Evolutionary conservation across 306 rosid genomes (phyloP).

Genomic region (Vachellia collinsii): DNA sequence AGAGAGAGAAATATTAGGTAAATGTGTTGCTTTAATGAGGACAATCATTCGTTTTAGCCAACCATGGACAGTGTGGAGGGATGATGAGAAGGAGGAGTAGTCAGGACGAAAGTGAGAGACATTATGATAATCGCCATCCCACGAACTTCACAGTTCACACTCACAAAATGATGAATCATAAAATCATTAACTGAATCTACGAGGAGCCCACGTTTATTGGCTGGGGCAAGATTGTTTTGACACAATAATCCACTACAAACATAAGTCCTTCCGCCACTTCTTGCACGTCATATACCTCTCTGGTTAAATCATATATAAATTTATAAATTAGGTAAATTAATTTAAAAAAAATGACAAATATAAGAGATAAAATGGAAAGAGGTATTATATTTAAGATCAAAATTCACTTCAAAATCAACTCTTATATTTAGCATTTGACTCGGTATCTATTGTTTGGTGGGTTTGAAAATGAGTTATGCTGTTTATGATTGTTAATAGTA

Average conservation of each 20-base stretch:
- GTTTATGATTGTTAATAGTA: no score
- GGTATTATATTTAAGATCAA: no score
- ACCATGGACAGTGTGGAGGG: background rate
- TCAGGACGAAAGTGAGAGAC: constrained; percentile 15
- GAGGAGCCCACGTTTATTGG: background rate
- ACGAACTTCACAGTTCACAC: background rate
- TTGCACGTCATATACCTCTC: no score
- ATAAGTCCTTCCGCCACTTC: no score
- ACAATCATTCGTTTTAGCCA: constrained; percentile 18
- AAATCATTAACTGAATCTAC: background rate
- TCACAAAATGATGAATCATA: constrained; percentile 11
- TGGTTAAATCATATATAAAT: no score
- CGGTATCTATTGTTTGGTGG: no score
- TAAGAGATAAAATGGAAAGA: no score
- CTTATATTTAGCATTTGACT: no score
- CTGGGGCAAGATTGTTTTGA: background rate
- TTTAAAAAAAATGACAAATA: no score
- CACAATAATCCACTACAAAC: background rate
- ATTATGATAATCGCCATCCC: constrained; percentile 16
- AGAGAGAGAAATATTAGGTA: background rate
- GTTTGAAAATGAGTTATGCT: no score
- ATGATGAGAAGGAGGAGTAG: background rate
- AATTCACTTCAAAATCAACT: no score
- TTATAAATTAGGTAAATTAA: no score
- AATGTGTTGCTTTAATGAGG: constrained; percentile 9